Evolutionary conservation across 2,329 filamentous ascomycete species (phyloP).

Genomic region (Pseudogymnoascus sp.): DNA sequence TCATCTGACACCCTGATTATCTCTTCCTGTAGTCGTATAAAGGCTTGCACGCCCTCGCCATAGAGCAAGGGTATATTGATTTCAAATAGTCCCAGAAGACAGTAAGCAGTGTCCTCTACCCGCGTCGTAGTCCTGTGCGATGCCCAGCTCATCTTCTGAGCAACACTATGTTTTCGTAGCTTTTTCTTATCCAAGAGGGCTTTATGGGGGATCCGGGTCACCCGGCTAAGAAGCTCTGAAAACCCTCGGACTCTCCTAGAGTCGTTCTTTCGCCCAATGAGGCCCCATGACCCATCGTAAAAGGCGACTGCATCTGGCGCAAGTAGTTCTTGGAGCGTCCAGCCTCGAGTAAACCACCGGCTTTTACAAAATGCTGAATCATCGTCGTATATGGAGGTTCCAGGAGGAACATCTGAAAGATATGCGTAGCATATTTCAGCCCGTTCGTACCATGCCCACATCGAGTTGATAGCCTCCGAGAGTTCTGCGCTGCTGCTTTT

Average conservation of each 20-base stretch:
- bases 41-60: slow-evolving; percentile 31
- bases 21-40: slow-evolving; percentile 30
- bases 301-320: slow-evolving; percentile 17
- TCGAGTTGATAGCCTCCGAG: neutral
- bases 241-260: too few species aligned
- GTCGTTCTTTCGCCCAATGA: too few species aligned
- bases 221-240: too few species aligned
- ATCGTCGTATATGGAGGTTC: neutral
- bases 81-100: slow-evolving; percentile 36
- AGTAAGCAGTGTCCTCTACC: slow-evolving; percentile 38
- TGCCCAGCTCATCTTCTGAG: slow-evolving; percentile 37
- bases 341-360: slow-evolving; percentile 21
- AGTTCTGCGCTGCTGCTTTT: slow-evolving; percentile 12
- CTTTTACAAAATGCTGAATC: slow-evolving; percentile 12
- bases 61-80: slow-evolving; percentile 40
- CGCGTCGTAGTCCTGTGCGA: slow-evolving; percentile 29
- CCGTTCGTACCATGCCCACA: neutral
- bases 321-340: slow-evolving; percentile 21
- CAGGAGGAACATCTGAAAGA: too few species aligned
- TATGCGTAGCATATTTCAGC: neutral
- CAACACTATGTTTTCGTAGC: slow-evolving; percentile 17
- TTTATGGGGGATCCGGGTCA: too few species aligned
- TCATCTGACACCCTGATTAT: slow-evolving; percentile 28
- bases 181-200: too few species aligned
- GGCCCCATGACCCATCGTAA: neutral